Conservation (phyloP, 148 eudicot genomes). For the Rhododendron griersonianum region DNA sequence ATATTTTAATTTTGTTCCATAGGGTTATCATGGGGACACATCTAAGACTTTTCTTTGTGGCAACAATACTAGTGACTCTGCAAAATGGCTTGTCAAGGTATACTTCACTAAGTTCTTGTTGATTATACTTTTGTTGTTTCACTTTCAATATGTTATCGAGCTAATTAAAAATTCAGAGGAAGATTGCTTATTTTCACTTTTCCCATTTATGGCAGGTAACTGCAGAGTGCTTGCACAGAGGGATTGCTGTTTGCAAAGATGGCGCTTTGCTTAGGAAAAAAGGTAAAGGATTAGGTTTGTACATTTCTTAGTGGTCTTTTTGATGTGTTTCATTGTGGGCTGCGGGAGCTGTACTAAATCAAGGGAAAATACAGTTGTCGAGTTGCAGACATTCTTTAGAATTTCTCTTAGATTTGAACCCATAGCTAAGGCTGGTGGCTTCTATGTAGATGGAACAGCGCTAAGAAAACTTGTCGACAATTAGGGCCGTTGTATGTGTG, state of each 20-base stretch:
- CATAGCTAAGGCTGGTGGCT: too few relatives aligned
- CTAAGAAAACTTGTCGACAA: too few relatives aligned
- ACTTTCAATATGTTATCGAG: neutral
- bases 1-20: too few relatives aligned
- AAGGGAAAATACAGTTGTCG: neutral
- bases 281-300: slow-evolving; percentile 77
- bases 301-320: neutral
- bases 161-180: neutral
- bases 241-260: too few relatives aligned
- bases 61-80: slow-evolving; percentile 38
- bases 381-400: too few relatives aligned
- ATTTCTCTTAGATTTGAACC: too few relatives aligned
- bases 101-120: neutral
- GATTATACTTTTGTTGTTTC: neutral
- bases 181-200: slow-evolving; percentile 15
- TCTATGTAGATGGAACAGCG: too few relatives aligned
- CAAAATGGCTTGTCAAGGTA: slow-evolving; percentile 82
- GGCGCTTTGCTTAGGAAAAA: neutral
- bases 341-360: neutral
- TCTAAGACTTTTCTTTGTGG: slow-evolving; percentile 92
- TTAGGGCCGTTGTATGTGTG: too few relatives aligned
- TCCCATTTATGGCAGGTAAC: too few relatives aligned
- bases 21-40: slow-evolving; percentile 21
- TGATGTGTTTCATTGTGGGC: neutral
- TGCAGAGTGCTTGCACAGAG: too few relatives aligned